Conservation (phyloP, 208 protist species). For the Trypanosoma boissoni region DNA sequence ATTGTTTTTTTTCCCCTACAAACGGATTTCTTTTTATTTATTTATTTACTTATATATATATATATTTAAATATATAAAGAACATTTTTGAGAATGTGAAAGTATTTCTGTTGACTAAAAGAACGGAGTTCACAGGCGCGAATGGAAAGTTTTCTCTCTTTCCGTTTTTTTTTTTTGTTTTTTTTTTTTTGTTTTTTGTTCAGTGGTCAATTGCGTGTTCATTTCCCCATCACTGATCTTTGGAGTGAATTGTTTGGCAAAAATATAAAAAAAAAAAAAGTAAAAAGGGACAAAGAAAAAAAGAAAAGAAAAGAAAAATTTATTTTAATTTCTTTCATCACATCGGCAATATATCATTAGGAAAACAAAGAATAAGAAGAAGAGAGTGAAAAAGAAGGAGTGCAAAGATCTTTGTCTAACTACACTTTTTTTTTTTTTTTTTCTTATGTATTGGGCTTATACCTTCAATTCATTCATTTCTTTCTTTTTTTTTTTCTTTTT, state of each 20-base stretch:
- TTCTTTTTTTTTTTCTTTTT: neutral
- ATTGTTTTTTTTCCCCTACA: neutral
- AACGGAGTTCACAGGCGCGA: too few species aligned
- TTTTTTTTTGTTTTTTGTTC: neutral
- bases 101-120: too few species aligned
- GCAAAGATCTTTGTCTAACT: neutral
- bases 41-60: neutral
- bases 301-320: neutral
- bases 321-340: neutral
- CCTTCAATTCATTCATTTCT: neutral
- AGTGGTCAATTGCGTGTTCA: too few species aligned
- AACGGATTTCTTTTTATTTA: constrained; percentile 4
- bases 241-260: neutral
- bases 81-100: too few species aligned
- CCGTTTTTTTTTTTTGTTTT: constrained; percentile 2
- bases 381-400: neutral
- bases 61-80: constrained; percentile 8
- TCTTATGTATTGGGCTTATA: constrained; percentile 1
- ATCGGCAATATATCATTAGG: neutral
- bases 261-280: neutral
- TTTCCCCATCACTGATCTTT: too few species aligned
- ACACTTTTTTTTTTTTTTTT: constrained; percentile 10
- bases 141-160: neutral
- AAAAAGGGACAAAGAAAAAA: neutral
- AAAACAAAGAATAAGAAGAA: neutral